Conservation (phyloP, 2,329 filamentous ascomycete species). For the Parascedosporium putredinis region DNA sequence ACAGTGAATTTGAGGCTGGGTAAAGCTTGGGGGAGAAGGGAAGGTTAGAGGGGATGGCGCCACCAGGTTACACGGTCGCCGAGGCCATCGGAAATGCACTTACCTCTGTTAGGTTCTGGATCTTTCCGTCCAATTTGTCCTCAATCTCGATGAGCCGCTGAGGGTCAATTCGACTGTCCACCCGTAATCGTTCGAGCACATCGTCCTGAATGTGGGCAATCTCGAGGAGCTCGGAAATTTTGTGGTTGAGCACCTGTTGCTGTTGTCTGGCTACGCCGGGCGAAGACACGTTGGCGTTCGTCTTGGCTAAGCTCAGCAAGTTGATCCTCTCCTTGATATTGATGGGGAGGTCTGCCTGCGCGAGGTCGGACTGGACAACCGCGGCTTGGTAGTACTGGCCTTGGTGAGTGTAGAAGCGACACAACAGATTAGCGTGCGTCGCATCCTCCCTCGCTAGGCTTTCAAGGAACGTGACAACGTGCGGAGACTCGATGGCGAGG, state of each 20-base stretch:
- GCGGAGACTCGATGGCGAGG: slow-evolving; percentile 71
- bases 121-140: slow-evolving; percentile 61
- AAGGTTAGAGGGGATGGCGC: no score
- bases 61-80: no score
- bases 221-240: slow-evolving; percentile 78
- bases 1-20: no score
- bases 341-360: slow-evolving; percentile 70
- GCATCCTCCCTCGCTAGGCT: slow-evolving; percentile 63
- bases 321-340: slow-evolving; percentile 78
- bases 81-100: slow-evolving; percentile 26
- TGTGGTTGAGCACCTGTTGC: slow-evolving; percentile 75
- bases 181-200: slow-evolving; percentile 64
- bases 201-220: slow-evolving; percentile 94
- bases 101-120: slow-evolving; percentile 68
- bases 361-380: slow-evolving; percentile 72
- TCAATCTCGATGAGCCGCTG: slow-evolving; percentile 56
- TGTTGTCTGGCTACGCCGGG: slow-evolving; percentile 66
- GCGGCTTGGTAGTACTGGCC: slow-evolving; percentile 80
- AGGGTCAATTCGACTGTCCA: slow-evolving; percentile 57
- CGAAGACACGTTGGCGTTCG: slow-evolving; percentile 79
- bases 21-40: no score
- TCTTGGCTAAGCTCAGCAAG: slow-evolving; percentile 81
- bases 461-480: slow-evolving; percentile 77
- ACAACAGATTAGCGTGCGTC: slow-evolving; percentile 79
- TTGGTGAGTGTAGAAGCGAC: slow-evolving; percentile 82